Evolutionary conservation across 805 yeast species (phyloP).

Genomic region (Torulaspora indica): DNA sequence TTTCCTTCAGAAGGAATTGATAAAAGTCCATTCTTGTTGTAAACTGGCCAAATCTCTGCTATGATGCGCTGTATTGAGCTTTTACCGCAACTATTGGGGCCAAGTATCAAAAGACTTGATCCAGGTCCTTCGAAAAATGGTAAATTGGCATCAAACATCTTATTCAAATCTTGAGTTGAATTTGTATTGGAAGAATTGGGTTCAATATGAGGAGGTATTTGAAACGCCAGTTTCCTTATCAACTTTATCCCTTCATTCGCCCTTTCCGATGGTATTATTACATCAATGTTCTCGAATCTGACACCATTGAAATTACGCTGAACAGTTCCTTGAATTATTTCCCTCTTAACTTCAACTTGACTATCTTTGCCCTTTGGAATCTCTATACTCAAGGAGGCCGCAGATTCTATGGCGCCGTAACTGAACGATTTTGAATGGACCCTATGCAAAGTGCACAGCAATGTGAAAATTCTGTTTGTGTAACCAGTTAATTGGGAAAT

Average conservation of each 20-base stretch:
- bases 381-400: conserved; percentile 2
- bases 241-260: conserved; percentile 61
- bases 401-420: conserved; percentile 36
- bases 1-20: conserved; percentile 72
- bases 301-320: conserved; percentile 76
- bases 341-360: conserved; percentile 22
- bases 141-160: conserved; percentile 19
- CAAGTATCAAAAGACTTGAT: conserved; percentile 72
- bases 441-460: conserved; percentile 72
- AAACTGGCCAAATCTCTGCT: conserved; percentile 90
- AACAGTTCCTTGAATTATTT: conserved; percentile 71
- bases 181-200: conserved; percentile 24
- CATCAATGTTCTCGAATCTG: conserved; percentile 75
- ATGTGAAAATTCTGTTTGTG: conserved; percentile 76
- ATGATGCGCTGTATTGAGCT: conserved; percentile 77
- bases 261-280: conserved; percentile 65
- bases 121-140: conserved; percentile 39
- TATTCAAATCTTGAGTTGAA: conserved; percentile 39
- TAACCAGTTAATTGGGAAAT: conserved; percentile 86
- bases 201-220: conserved; percentile 36
- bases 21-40: conserved; percentile 60
- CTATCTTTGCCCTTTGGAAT: conserved; percentile 2
- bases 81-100: conserved; percentile 88
- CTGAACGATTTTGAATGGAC: conserved; percentile 57
- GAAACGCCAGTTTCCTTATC: conserved; percentile 58